These are phyloP conservation scores for Litsea cubeba DNA, from an alignment of 164 flowering plant species.

Conservation along the genomic window DNA sequence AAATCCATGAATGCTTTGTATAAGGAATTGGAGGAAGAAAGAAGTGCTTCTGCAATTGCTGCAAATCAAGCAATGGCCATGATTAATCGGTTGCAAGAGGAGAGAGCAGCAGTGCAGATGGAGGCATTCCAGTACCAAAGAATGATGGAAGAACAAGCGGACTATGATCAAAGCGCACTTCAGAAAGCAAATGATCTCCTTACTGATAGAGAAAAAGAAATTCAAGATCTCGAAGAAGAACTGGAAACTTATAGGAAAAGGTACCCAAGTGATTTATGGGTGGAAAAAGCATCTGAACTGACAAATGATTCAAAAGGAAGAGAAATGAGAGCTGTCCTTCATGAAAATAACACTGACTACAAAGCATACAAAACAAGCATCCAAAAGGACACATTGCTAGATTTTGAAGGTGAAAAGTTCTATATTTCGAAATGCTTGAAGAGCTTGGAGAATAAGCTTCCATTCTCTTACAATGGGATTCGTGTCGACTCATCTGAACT, in stretches of 20 bases:
- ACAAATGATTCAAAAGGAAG: not conserved
- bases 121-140: constrained; percentile 85
- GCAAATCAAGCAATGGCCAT: constrained; percentile 93
- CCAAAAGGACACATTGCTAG: constrained; percentile 21
- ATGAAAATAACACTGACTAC: not conserved
- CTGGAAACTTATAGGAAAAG: constrained; percentile 50
- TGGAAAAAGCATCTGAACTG: constrained; percentile 19
- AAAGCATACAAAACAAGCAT: constrained; percentile 2
- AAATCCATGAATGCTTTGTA: constrained; percentile 48
- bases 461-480: constrained; percentile 21
- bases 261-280: constrained; percentile 18
- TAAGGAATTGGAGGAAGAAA: constrained; percentile 84
- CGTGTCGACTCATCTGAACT: constrained; percentile 8
- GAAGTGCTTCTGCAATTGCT: constrained; percentile 87
- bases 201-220: constrained; percentile 68
- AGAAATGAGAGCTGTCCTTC: constrained; percentile 3
- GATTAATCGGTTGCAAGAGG: constrained; percentile 93
- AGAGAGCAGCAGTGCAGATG: constrained; percentile 84
- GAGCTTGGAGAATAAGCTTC: constrained; percentile 48
- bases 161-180: constrained; percentile 82
- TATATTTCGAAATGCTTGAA: constrained; percentile 44
- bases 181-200: constrained; percentile 71
- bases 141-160: constrained; percentile 98
- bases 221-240: constrained; percentile 74
- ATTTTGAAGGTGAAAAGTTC: constrained; percentile 47